Conservation (phyloP, 495 filamentous ascomycete genomes). For the Hypoxylon trugodes region DNA sequence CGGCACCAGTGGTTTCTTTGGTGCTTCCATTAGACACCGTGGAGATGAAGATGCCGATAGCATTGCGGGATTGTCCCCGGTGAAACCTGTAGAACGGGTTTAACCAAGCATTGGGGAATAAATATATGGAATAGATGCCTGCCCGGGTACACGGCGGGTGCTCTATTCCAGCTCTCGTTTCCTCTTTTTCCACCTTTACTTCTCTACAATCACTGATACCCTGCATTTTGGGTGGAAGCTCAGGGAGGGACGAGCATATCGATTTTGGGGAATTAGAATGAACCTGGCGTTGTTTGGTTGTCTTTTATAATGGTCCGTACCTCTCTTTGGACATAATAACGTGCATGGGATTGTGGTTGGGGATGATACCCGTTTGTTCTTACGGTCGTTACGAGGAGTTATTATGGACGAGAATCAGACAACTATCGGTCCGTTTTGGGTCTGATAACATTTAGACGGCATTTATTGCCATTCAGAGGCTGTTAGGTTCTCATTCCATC, state of each 20-base stretch:
- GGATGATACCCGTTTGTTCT: slow-evolving; percentile 34
- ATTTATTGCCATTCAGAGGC: slow-evolving; percentile 22
- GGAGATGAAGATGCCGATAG: slow-evolving; percentile 24
- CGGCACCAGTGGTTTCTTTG: slow-evolving; percentile 7
- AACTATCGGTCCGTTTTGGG: not conserved
- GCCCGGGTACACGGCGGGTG: too few species aligned
- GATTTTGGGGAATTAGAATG: not conserved
- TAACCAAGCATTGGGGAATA: not conserved
- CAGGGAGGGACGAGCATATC: not conserved
- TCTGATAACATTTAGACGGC: not conserved
- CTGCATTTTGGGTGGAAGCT: slow-evolving; percentile 8
- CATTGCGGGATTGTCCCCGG: slow-evolving; percentile 12
- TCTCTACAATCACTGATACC: slow-evolving; percentile 40
- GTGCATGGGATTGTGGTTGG: slow-evolving; percentile 1
- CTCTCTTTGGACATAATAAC: slow-evolving; percentile 6
- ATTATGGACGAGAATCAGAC: not conserved
- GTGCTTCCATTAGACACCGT: slow-evolving; percentile 10
- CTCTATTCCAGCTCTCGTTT: not conserved
- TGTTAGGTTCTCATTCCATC: slow-evolving; percentile 19
- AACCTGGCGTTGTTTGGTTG: slow-evolving; percentile 2
- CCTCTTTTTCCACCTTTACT: slow-evolving; percentile 5
- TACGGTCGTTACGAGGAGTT: slow-evolving; percentile 27
- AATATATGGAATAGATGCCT: not conserved
- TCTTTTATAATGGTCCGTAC: not conserved
- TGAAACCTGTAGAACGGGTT: slow-evolving; percentile 26